Evolutionary conservation across 306 rosid genomes (phyloP).

Genomic region (Vigna nakashimae): DNA sequence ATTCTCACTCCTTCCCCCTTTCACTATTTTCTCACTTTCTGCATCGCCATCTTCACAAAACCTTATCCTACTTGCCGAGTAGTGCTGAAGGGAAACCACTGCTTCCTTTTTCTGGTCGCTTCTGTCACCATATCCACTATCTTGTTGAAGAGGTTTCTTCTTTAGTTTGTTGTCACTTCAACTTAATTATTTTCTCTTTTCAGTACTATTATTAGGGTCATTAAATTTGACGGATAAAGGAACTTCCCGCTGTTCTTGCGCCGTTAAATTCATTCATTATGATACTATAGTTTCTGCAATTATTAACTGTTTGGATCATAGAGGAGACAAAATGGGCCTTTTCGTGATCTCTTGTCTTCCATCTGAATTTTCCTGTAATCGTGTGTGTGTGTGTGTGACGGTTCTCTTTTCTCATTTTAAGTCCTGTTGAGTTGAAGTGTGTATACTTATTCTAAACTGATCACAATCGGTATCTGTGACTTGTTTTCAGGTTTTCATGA

Average conservation of each 20-base stretch:
- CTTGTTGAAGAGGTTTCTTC: constrained; percentile 40
- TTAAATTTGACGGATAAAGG: neutral
- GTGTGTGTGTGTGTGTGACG: neutral
- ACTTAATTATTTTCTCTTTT: neutral
- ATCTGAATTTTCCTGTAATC: neutral
- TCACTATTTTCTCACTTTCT: neutral
- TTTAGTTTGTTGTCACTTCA: neutral
- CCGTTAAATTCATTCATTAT: constrained; percentile 24
- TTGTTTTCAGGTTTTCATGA: constrained; percentile 48
- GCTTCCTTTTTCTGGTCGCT: constrained; percentile 12
- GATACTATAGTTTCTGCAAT: neutral
- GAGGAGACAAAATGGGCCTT: neutral
- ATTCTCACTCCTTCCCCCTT: constrained; percentile 10
- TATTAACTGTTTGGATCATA: constrained; percentile 8
- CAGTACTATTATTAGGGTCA: neutral
- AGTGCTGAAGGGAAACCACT: constrained; percentile 23
- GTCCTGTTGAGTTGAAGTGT: constrained; percentile 28
- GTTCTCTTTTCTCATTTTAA: constrained; percentile 14
- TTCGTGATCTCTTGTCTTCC: neutral
- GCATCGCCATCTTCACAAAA: neutral
- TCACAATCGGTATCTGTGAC: neutral
- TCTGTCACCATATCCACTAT: neutral
- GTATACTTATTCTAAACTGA: neutral
- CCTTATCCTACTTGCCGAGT: neutral
- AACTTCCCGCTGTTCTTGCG: constrained; percentile 16